phyloP scores from a whole-genome alignment of 495 filamentous ascomycete genomes.

The Hypomontagnella monticulosa region DNA sequence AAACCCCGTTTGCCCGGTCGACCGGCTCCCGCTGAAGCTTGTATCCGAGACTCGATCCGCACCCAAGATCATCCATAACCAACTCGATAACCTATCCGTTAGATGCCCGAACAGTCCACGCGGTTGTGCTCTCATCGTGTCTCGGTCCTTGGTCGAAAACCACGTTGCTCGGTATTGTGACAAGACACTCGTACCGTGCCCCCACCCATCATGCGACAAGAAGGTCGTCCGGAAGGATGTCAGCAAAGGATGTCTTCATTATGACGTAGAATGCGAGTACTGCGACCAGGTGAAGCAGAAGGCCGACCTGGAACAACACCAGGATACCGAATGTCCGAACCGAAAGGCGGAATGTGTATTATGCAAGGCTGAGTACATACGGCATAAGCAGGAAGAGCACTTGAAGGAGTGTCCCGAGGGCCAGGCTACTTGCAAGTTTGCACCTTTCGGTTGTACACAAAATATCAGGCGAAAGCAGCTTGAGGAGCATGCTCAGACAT shows the following conservation, averaged over 20 bases:
- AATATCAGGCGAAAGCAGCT: conserved; percentile 38
- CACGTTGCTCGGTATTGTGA: conserved; percentile 82
- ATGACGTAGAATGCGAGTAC: conserved; percentile 54
- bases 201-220: conserved; percentile 56
- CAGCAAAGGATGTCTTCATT: conserved; percentile 61
- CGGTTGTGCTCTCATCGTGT: conserved; percentile 70
- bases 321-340: conserved; percentile 47
- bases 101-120: conserved; percentile 70
- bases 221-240: conserved; percentile 49
- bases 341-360: conserved; percentile 50
- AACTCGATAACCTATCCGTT: conserved; percentile 81
- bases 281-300: conserved; percentile 52
- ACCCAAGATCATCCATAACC: conserved; percentile 59
- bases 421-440: conserved; percentile 54
- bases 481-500: conserved; percentile 38
- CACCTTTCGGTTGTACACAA: conserved; percentile 50
- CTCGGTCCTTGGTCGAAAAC: conserved; percentile 73
- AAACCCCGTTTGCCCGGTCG: conserved; percentile 60
- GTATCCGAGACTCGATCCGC: conserved; percentile 40
- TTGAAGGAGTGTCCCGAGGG: conserved; percentile 52
- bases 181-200: conserved; percentile 72
- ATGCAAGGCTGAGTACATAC: conserved; percentile 51
- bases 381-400: conserved; percentile 54
- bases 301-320: conserved; percentile 56
- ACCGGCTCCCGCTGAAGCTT: conserved; percentile 55